phyloP scores from a whole-genome alignment of 352 stramenopile genomes.

The Blastocystis sp. region DNA sequence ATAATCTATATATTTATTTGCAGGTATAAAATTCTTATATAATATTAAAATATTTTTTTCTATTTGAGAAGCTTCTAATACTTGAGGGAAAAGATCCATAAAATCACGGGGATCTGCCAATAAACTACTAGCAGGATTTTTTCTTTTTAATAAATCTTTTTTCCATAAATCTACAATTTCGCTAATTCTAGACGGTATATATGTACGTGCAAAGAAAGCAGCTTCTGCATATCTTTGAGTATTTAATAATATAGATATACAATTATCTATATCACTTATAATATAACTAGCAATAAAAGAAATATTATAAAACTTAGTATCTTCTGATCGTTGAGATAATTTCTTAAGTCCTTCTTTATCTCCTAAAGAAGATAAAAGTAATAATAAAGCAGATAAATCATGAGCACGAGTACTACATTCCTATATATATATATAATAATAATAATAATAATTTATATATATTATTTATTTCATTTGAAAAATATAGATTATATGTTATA shows the following conservation, averaged over 20 bases:
- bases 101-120: constrained; percentile 72
- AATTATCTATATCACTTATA: constrained; percentile 75
- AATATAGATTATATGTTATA: not conserved
- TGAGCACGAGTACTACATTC: constrained; percentile 73
- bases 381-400: constrained; percentile 79
- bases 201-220: constrained; percentile 89
- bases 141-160: constrained; percentile 53
- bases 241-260: constrained; percentile 74
- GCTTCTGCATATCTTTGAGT: constrained; percentile 82
- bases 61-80: constrained; percentile 72
- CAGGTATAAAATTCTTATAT: constrained; percentile 51
- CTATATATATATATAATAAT: too few species aligned
- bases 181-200: constrained; percentile 75
- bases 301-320: constrained; percentile 54
- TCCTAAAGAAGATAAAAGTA: constrained; percentile 81
- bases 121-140: constrained; percentile 68
- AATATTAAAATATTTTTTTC: constrained; percentile 68
- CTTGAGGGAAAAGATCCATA: constrained; percentile 77
- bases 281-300: constrained; percentile 78
- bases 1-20: constrained; percentile 55
- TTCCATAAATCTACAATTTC: constrained; percentile 77
- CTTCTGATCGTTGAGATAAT: constrained; percentile 62
- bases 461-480: not conserved
- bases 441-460: constrained; percentile 72
- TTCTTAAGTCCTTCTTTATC: constrained; percentile 68